Evolutionary conservation across 2,329 filamentous ascomycete species (phyloP).

Genomic region (Aspergillus neoniger): DNA sequence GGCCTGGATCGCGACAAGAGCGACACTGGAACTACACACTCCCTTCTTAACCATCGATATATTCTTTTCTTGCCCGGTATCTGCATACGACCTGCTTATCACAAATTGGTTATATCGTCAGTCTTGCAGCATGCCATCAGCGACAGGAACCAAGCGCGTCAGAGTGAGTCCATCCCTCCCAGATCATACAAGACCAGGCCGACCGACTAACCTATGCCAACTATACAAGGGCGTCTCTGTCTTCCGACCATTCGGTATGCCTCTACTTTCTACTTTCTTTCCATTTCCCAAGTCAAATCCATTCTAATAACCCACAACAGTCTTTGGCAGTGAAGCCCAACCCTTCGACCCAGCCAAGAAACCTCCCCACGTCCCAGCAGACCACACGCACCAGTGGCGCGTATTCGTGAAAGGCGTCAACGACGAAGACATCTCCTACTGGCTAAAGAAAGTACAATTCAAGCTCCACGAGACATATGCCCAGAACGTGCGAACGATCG

Average conservation of each 20-base stretch:
- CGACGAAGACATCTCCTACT: slow-evolving; percentile 88
- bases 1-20: slow-evolving; percentile 5
- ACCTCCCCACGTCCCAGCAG: slow-evolving; percentile 73
- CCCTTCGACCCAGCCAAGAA: slow-evolving; percentile 77
- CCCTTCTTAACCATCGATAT: neutral
- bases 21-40: neutral
- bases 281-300: no score
- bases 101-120: neutral
- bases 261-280: neutral
- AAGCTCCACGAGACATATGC: slow-evolving; percentile 97
- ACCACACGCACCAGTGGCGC: slow-evolving; percentile 96
- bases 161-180: slow-evolving; percentile 37
- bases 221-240: slow-evolving; percentile 47
- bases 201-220: slow-evolving; percentile 22
- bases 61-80: neutral
- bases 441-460: slow-evolving; percentile 96
- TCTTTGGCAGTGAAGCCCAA: slow-evolving; percentile 78
- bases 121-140: slow-evolving; percentile 51
- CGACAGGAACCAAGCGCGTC: slow-evolving; percentile 57
- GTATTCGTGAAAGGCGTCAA: slow-evolving; percentile 91
- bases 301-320: slow-evolving; percentile 41
- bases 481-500: slow-evolving; percentile 83
- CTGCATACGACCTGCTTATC: neutral
- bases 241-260: slow-evolving; percentile 50
- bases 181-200: neutral